phyloP scores from a whole-genome alignment of 352 stramenopile species.

The Phytophthora sp. region DNA sequence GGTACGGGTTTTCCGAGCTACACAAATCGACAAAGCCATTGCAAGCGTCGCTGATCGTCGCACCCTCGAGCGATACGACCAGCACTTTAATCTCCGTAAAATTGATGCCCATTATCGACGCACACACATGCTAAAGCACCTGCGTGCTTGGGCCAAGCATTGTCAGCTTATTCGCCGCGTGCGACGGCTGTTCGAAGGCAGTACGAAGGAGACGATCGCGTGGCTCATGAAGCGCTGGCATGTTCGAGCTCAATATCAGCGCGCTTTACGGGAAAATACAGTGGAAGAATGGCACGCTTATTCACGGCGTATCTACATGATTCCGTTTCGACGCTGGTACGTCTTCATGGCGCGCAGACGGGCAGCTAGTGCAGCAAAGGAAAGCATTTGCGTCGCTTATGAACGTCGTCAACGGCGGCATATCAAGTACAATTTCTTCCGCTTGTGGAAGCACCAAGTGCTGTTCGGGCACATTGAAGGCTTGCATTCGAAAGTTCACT shows the following conservation, averaged over 20 bases:
- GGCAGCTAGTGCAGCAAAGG: constrained; percentile 50
- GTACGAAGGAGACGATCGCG: constrained; percentile 48
- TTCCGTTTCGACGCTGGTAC: constrained; percentile 78
- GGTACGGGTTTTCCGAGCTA: constrained; percentile 53
- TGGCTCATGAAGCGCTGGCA: constrained; percentile 56
- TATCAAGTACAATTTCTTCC: constrained; percentile 82
- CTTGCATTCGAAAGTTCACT: constrained; percentile 67
- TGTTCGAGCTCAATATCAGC: constrained; percentile 65
- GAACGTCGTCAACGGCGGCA: constrained; percentile 63
- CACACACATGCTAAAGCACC: constrained; percentile 56
- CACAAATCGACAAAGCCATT: constrained; percentile 69
- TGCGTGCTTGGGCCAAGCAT: constrained; percentile 60
- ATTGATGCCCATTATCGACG: constrained; percentile 71
- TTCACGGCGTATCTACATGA: constrained; percentile 67
- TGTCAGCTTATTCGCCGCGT: constrained; percentile 61
- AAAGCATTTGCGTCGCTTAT: constrained; percentile 75
- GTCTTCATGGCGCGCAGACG: constrained; percentile 49
- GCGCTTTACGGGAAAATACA: constrained; percentile 46
- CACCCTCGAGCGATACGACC: constrained; percentile 71
- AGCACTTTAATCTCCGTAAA: constrained; percentile 71
- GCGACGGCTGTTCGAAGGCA: constrained; percentile 68
- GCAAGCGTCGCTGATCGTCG: constrained; percentile 52
- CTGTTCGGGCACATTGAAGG: constrained; percentile 76
- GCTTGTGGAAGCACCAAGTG: constrained; percentile 80
- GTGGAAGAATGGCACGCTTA: constrained; percentile 73